These are phyloP conservation scores for Cladophialophora bantiana DNA, from an alignment of 2,329 filamentous ascomycete genomes.

Conservation along the genomic window DNA sequence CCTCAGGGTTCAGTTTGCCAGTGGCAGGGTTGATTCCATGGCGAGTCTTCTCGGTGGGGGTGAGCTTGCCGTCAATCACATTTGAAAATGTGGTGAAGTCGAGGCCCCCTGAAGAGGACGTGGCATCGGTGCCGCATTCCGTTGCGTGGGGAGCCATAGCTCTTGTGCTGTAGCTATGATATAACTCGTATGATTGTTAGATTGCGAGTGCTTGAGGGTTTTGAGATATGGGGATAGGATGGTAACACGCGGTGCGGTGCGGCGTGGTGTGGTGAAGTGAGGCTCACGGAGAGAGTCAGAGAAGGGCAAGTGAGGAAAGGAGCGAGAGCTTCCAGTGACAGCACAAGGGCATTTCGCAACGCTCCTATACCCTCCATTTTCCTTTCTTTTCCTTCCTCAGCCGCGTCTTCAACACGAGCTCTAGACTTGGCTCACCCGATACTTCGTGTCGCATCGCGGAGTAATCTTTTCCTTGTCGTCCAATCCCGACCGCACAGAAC, in stretches of 20 bases:
- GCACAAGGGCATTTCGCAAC: background rate
- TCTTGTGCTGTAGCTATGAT: background rate
- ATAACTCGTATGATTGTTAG: background rate
- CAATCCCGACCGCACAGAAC: background rate
- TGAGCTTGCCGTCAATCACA: conserved; percentile 59
- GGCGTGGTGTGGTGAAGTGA: background rate
- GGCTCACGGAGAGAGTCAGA: background rate
- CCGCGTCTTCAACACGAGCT: background rate
- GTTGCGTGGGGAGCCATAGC: conserved; percentile 27
- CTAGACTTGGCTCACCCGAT: background rate
- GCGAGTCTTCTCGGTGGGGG: conserved; percentile 53
- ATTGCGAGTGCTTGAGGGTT: background rate
- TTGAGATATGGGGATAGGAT: background rate
- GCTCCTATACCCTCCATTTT: background rate
- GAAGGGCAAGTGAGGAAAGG: background rate
- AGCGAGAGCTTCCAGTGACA: background rate
- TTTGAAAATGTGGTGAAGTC: conserved; percentile 58
- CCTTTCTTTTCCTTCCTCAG: background rate
- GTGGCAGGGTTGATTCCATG: conserved; percentile 61
- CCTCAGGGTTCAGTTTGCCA: conserved; percentile 56
- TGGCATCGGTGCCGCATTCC: conserved; percentile 14
- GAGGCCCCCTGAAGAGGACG: conserved; percentile 14
- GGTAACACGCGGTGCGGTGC: background rate
- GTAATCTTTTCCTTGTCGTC: background rate
- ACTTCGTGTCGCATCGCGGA: background rate